phyloP scores from a whole-genome alignment of 129 eudicot species.

The Rutidosis leptorrhynchoides region DNA sequence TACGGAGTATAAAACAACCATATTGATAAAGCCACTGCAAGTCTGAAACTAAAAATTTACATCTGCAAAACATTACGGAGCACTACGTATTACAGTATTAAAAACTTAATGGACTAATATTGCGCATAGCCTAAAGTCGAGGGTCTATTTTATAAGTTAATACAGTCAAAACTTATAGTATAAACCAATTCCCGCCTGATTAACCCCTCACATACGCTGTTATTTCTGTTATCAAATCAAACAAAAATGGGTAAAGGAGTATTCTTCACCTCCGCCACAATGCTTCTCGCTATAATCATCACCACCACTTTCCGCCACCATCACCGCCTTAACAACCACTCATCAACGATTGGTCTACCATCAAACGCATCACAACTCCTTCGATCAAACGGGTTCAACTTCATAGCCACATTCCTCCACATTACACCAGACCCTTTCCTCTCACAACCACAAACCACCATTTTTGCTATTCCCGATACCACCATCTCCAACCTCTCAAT shows the following conservation, averaged over 20 bases:
- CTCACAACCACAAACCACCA: constrained; percentile 44
- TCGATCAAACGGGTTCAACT: constrained; percentile 52
- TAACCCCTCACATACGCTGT: background rate
- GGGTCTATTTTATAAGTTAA: constrained; percentile 10
- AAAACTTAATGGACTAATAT: background rate
- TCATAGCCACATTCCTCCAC: constrained; percentile 61
- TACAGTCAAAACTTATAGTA: constrained; percentile 11
- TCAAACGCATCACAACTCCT: constrained; percentile 54
- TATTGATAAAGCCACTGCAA: too few relatives aligned
- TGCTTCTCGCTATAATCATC: constrained; percentile 33
- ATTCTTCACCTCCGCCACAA: constrained; percentile 40
- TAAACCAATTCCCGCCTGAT: constrained; percentile 10
- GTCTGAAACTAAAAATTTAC: too few relatives aligned
- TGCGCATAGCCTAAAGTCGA: constrained; percentile 4
- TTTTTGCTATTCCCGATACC: constrained; percentile 61
- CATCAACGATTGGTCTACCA: constrained; percentile 19
- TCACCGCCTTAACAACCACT: constrained; percentile 12
- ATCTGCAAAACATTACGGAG: too few relatives aligned
- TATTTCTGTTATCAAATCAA: background rate
- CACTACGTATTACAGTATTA: too few relatives aligned
- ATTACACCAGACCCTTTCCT: constrained; percentile 60
- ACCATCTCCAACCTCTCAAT: constrained; percentile 42
- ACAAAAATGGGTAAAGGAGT: constrained; percentile 35
- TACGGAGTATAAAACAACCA: too few relatives aligned
- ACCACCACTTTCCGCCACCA: constrained; percentile 34